A percentile compares a stretch with the other conserved stretches of the same genome.
Evolutionary conservation across 495 filamentous ascomycete species (phyloP).

Genomic region (Xylaria nigripes): DNA sequence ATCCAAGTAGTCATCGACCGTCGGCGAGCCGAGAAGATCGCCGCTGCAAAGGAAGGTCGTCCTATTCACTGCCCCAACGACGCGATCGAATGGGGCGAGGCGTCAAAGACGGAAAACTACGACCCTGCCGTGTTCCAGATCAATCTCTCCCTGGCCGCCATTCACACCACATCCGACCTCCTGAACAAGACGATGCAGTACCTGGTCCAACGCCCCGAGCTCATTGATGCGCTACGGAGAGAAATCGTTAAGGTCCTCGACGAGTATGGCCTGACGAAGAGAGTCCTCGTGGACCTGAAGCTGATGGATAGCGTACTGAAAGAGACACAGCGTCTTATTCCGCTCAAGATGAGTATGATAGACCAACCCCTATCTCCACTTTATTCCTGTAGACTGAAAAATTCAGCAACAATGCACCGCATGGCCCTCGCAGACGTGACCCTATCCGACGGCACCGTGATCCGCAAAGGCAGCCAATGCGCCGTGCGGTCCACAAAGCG

Average conservation of each 20-base stretch:
- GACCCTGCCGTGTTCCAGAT: slow-evolving; percentile 31
- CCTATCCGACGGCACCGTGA: slow-evolving; percentile 41
- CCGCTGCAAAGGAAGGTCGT: slow-evolving; percentile 7
- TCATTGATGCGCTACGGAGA: slow-evolving; percentile 20
- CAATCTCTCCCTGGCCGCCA: slow-evolving; percentile 24
- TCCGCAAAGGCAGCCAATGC: slow-evolving; percentile 40
- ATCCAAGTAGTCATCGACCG: slow-evolving; percentile 25
- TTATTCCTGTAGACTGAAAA: neutral
- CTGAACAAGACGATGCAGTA: slow-evolving; percentile 30
- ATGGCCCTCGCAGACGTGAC: slow-evolving; percentile 29
- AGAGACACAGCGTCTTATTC: slow-evolving; percentile 21
- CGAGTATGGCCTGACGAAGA: slow-evolving; percentile 20
- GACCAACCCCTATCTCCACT: neutral
- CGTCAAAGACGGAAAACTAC: slow-evolving; percentile 12
- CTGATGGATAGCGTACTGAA: slow-evolving; percentile 12
- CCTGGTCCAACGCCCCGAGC: slow-evolving; percentile 27
- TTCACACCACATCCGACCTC: slow-evolving; percentile 27
- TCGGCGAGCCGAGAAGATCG: slow-evolving; percentile 17
- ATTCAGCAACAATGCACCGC: slow-evolving; percentile 25
- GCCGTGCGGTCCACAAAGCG: slow-evolving; percentile 25
- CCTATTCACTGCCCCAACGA: slow-evolving; percentile 8
- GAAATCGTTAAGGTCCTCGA: slow-evolving; percentile 21
- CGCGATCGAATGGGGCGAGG: slow-evolving; percentile 32
- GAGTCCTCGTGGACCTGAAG: slow-evolving; percentile 3
- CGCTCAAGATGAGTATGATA: slow-evolving; percentile 13